Percentiles rank a stretch among this genome's conserved stretches.
phyloP scores from a whole-genome alignment of 345 rosid species.

The Eucalyptus pauciflora region DNA sequence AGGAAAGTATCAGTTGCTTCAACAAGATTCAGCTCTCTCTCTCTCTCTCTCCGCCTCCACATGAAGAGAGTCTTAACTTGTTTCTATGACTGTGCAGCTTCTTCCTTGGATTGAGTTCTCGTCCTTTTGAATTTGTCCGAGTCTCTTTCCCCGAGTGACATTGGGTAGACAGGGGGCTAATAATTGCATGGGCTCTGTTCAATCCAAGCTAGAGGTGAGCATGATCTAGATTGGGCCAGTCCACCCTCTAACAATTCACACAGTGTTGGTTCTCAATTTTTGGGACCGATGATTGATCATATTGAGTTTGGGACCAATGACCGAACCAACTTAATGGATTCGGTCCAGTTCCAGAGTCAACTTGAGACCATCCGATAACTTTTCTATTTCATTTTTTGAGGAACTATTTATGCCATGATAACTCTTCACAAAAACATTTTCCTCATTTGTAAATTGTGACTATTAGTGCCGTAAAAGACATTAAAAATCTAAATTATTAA shows the following conservation, averaged over 20 bases:
- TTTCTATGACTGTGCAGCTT: no score
- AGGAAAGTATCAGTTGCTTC: neutral
- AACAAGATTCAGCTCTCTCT: no score
- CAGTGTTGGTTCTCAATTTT: fast-evolving
- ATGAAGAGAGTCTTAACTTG: no score
- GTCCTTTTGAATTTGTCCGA: neutral
- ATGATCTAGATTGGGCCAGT: fast-evolving
- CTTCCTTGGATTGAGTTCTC: neutral
- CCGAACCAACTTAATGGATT: fast-evolving
- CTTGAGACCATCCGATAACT: fast-evolving
- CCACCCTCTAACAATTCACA: neutral
- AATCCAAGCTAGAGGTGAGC: no score
- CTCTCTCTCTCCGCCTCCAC: no score
- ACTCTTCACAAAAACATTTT: no score
- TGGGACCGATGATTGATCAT: fast-evolving
- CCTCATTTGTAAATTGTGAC: no score
- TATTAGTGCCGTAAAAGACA: fast-evolving
- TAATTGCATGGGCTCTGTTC: neutral
- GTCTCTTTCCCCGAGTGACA: neutral
- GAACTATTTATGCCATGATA: no score
- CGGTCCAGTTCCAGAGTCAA: fast-evolving
- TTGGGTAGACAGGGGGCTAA: neutral
- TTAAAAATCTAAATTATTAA: no score
- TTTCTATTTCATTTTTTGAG: no score
- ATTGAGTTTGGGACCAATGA: fast-evolving